Evolutionary conservation across 2,329 filamentous ascomycete species (phyloP).

Genomic region (Penicillium concentricum): DNA sequence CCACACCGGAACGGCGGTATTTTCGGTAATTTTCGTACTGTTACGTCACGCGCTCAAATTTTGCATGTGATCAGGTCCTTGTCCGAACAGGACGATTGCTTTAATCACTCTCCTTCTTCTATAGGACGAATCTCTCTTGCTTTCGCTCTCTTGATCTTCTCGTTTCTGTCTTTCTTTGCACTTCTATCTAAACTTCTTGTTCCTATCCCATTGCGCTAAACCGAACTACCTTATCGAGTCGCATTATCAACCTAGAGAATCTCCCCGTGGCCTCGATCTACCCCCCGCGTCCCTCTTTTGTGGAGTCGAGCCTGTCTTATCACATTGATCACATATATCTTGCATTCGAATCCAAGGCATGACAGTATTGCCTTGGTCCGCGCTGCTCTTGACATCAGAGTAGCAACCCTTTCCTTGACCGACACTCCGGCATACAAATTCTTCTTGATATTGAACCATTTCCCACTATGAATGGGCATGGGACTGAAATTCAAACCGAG

Average conservation of each 20-base stretch:
- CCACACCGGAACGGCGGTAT: slow-evolving; percentile 1
- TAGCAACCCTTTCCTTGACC: slow-evolving; percentile 18
- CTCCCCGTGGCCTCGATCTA: slow-evolving; percentile 9
- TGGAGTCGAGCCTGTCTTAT: slow-evolving; percentile 2
- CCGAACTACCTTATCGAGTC: slow-evolving; percentile 4
- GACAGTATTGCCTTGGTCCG: slow-evolving; percentile 20
- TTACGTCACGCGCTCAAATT: slow-evolving; percentile 41
- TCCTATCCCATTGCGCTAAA: slow-evolving; percentile 6
- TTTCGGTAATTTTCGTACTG: slow-evolving; percentile 28
- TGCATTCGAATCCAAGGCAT: slow-evolving; percentile 27
- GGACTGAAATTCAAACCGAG: slow-evolving; percentile 30
- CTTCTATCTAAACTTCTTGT: neutral
- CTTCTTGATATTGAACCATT: neutral
- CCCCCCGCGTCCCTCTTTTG: slow-evolving; percentile 8
- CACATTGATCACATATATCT: slow-evolving; percentile 1
- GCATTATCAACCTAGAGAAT: slow-evolving; percentile 8
- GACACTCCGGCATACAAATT: neutral
- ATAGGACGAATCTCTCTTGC: slow-evolving; percentile 18
- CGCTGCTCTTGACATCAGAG: slow-evolving; percentile 26
- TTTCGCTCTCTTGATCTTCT: slow-evolving; percentile 6
- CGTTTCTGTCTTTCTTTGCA: neutral
- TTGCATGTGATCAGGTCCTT: slow-evolving; percentile 36
- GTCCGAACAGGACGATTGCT: slow-evolving; percentile 21
- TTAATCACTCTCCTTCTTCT: slow-evolving; percentile 10
- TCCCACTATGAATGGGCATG: slow-evolving; percentile 35